phyloP scores from a whole-genome alignment of 371 early-diverging fungal genomes.

The Mortierella sp. region DNA sequence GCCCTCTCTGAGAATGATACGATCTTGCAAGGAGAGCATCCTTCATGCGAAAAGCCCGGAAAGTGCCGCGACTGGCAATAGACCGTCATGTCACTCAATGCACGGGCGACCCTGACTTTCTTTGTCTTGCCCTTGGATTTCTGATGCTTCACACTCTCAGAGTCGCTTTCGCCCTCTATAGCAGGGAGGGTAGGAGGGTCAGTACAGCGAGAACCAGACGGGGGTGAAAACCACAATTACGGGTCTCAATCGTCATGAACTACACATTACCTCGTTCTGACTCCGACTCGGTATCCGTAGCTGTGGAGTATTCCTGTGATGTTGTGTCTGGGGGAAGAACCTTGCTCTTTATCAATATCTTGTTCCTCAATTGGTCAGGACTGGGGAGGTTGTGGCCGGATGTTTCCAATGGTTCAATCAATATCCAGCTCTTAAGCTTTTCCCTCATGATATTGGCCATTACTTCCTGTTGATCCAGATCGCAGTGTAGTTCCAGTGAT shows the following conservation, averaged over 20 bases:
- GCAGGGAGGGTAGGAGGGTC: too few species aligned
- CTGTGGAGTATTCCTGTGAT: conserved; percentile 23
- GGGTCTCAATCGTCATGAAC: neutral
- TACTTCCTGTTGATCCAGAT: conserved; percentile 71
- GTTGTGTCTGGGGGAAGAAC: conserved; percentile 36
- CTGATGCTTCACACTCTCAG: conserved; percentile 31
- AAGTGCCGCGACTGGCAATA: conserved; percentile 77
- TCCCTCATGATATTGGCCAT: conserved; percentile 74
- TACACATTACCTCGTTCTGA: conserved; percentile 44
- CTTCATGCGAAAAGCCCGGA: conserved; percentile 58
- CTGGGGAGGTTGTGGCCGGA: conserved; percentile 63
- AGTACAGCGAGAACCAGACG: too few species aligned
- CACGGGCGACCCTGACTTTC: conserved; percentile 61
- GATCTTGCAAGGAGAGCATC: conserved; percentile 61
- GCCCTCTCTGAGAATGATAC: conserved; percentile 74
- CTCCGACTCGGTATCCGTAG: conserved; percentile 40
- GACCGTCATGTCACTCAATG: conserved; percentile 71
- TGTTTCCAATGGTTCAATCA: conserved; percentile 58
- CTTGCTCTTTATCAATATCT: conserved; percentile 78
- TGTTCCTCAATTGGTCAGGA: conserved; percentile 68
- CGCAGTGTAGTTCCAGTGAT: conserved; percentile 85
- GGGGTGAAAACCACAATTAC: neutral
- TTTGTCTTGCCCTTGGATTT: conserved; percentile 55
- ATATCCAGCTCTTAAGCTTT: conserved; percentile 70
- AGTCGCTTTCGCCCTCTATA: conserved; percentile 48